phyloP scores from a whole-genome alignment of 2,329 filamentous ascomycete species.

The Rhynchosporium graminicola region DNA sequence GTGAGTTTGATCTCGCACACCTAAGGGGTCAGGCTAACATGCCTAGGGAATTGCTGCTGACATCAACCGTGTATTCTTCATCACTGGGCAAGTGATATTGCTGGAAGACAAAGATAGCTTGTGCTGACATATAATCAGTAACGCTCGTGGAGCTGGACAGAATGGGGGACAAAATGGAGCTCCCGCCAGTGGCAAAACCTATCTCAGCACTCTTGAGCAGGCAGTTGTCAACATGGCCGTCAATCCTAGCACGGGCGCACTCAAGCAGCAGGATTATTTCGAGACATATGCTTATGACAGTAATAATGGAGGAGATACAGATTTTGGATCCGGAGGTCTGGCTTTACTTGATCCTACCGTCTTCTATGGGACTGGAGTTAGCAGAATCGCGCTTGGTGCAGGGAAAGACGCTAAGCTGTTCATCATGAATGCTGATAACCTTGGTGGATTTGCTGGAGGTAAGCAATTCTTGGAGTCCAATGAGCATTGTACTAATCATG shows the following conservation, averaged over 20 bases:
- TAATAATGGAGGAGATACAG: conserved; percentile 20
- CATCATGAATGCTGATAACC: conserved; percentile 20
- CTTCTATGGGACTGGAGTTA: conserved; percentile 20
- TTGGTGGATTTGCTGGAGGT: conserved; percentile 20
- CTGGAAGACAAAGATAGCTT: not conserved
- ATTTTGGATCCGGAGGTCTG: conserved; percentile 18
- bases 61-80: conserved; percentile 21
- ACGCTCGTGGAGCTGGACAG: conserved; percentile 18
- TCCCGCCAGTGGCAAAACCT: conserved; percentile 18
- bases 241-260: conserved; percentile 16
- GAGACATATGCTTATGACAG: conserved; percentile 16
- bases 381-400: conserved; percentile 15
- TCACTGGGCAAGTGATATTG: conserved; percentile 17
- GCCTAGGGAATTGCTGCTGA: conserved; percentile 19
- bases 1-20: not conserved
- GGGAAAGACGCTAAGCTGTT: conserved; percentile 19
- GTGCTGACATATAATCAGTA: conserved; percentile 2
- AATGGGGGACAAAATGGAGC: conserved; percentile 15
- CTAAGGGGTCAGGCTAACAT: not conserved
- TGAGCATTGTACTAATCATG: not conserved
- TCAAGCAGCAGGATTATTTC: conserved; percentile 22
- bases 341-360: conserved; percentile 15
- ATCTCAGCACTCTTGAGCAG: conserved; percentile 20
- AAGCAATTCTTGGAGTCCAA: not conserved
- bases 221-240: conserved; percentile 20